Evolutionary conservation across 1,139 yeast genomes (phyloP), one percentile per base, ranked within the genome.

Genomic region (Candida neerlandica): DNA sequence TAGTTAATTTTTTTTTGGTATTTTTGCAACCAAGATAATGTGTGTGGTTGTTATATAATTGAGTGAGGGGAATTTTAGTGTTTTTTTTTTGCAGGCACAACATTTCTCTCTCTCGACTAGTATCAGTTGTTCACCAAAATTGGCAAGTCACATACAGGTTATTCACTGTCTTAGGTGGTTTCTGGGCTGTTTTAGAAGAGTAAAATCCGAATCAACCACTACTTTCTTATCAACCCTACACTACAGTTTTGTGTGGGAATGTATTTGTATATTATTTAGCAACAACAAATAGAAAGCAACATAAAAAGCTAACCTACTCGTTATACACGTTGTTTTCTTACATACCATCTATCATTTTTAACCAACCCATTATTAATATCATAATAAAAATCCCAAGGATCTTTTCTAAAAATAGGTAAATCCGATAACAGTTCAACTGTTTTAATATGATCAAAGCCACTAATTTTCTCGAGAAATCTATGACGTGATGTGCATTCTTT

Each of bases 341-440:
- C 55, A 45, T 59, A 69, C 75, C 75, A 70, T 19, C 55, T 50
- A 46, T 62, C 68, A 47, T 57, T 53, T 12, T 58, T 45, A 7
- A 60, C 68, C 4, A 41, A 38, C 11, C 59, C 57, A 14, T 59
- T 47, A 45, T 59, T 66, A 14, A 72, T 59, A 47, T 72, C 78
- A 45, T 70, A 60, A 48, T 63, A 71, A 50, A 70, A 73, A 45
- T 71, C 77, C 74, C 74, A 72, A n/a, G 73, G 54, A 57, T 73
- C 78, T 51, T 73, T 72, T 49, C 78, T 58, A 33, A 65, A 57
- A 16, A 70, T 52, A 7, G 75, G 73, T 35, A 71, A 60, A 45
- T 66, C 71, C 0, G 61, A 64, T 43, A 62, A 43, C 9, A 54
- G 51, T 7, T 54, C 56, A 12, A 64, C 49, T 18, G 12, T 6